Evolutionary conservation across 2,329 filamentous ascomycete species (phyloP).

Genomic region (Corniculantispora saksenae): DNA sequence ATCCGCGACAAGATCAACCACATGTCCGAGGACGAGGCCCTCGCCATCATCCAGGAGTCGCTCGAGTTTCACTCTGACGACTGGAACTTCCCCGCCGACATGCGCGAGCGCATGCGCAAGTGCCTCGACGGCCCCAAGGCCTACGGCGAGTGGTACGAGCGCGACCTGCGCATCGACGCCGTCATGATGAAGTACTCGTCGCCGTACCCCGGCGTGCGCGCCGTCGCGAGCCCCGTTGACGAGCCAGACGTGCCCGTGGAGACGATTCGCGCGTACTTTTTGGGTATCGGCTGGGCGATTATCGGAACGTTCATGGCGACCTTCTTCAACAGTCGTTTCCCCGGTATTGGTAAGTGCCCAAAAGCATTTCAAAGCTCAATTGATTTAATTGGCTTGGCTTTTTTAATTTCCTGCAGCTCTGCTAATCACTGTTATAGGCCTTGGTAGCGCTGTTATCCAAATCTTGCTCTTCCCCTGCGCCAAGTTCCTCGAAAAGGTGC

Average conservation of each 20-base stretch:
- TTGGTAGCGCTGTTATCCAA: constrained; percentile 42
- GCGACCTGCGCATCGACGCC: constrained; percentile 43
- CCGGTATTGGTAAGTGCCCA: constrained; percentile 37
- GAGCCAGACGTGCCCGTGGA: constrained; percentile 39
- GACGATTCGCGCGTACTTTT: constrained; percentile 44
- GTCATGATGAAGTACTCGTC: constrained; percentile 42
- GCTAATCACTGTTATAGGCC: too few species aligned
- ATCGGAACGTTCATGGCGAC: constrained; percentile 43
- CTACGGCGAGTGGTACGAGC: constrained; percentile 43
- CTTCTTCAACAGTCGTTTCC: constrained; percentile 44
- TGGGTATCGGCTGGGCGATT: constrained; percentile 42
- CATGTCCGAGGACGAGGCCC: constrained; percentile 45
- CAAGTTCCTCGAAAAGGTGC: constrained; percentile 41
- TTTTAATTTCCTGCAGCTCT: too few species aligned
- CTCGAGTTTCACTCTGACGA: constrained; percentile 43
- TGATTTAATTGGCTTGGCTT: too few species aligned
- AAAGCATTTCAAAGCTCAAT: not conserved
- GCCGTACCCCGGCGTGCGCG: constrained; percentile 44
- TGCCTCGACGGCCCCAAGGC: constrained; percentile 39
- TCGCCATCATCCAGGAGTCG: constrained; percentile 40
- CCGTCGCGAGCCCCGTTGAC: constrained; percentile 40
- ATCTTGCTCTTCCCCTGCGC: constrained; percentile 50
- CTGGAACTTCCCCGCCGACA: constrained; percentile 46
- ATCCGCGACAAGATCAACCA: constrained; percentile 43
- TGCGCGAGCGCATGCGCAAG: constrained; percentile 42